Conservation (phyloP, 176 grass and related monocot genomes). For the Oryza rufipogon region DNA sequence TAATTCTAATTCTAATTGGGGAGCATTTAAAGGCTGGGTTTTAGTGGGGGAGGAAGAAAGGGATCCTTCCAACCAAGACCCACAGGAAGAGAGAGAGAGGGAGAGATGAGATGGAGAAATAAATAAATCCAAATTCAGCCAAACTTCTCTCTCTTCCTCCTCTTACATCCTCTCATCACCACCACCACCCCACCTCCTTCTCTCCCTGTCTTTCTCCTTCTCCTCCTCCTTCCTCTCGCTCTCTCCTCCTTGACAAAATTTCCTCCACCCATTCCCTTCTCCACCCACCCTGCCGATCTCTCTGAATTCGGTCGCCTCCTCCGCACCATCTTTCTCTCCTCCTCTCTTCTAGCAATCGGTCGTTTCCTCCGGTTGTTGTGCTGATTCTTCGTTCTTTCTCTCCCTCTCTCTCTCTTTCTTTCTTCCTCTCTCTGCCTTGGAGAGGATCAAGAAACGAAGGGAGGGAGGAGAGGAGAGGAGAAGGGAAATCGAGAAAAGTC, state of each 20-base stretch:
- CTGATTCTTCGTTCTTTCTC: constrained; percentile 10
- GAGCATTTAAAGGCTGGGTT: constrained; percentile 40
- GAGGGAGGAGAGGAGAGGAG: neutral
- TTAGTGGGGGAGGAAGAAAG: constrained; percentile 52
- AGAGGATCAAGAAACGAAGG: constrained; percentile 40
- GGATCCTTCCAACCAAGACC: constrained; percentile 34
- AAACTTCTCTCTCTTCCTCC: constrained; percentile 45
- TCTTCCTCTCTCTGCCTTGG: neutral
- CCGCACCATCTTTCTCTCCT: constrained; percentile 13
- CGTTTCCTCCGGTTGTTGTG: constrained; percentile 33
- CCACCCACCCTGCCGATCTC: constrained; percentile 47
- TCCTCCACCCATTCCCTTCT: constrained; percentile 59
- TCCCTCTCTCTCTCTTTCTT: neutral
- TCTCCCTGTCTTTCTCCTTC: constrained; percentile 34
- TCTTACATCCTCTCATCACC: constrained; percentile 44
- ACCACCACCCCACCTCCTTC: constrained; percentile 1
- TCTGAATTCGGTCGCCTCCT: constrained; percentile 36
- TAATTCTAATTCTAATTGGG: constrained; percentile 31
- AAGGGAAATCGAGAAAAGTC: neutral
- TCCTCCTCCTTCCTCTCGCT: neutral
- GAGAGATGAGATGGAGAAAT: constrained; percentile 9
- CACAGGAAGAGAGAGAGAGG: neutral
- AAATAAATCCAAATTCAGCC: constrained; percentile 54
- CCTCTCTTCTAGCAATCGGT: neutral
- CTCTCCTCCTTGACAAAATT: constrained; percentile 41